phyloP scores from a whole-genome alignment of 768 basidiomycete species.

The Suillus cothurnatus region DNA sequence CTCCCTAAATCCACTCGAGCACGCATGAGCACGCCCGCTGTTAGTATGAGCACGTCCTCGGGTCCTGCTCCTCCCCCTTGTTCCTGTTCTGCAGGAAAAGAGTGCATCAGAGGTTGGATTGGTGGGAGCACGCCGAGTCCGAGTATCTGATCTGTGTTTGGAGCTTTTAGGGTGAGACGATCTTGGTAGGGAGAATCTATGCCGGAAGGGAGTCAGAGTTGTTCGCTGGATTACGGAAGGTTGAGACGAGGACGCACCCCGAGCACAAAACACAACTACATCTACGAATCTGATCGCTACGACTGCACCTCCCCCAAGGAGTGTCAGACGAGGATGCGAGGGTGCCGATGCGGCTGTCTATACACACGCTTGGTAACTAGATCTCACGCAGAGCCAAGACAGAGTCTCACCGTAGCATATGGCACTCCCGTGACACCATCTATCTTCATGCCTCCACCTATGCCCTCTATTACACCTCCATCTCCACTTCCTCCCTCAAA shows the following conservation, averaged over 20 bases:
- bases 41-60: conserved; percentile 41
- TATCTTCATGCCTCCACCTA: conserved; percentile 44
- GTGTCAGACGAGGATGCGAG: conserved; percentile 68
- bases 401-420: conserved; percentile 62
- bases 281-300: conserved; percentile 74
- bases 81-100: conserved; percentile 14
- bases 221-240: not conserved
- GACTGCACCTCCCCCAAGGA: conserved; percentile 59
- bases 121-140: conserved; percentile 58
- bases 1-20: conserved; percentile 61
- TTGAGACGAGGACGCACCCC: conserved; percentile 43
- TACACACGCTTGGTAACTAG: not conserved
- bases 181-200: conserved; percentile 72
- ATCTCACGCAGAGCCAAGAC: not conserved
- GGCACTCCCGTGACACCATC: conserved; percentile 61
- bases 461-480: conserved; percentile 11
- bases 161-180: conserved; percentile 70
- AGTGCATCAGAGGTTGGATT: conserved; percentile 23
- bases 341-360: conserved; percentile 72
- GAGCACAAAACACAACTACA: conserved; percentile 70
- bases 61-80: conserved; percentile 8
- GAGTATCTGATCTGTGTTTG: conserved; percentile 62
- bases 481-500: conserved; percentile 28
- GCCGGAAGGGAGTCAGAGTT: not conserved
- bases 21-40: conserved; percentile 72